phyloP scores from a whole-genome alignment of 345 rosid species.

The Gossypium herbaceum region DNA sequence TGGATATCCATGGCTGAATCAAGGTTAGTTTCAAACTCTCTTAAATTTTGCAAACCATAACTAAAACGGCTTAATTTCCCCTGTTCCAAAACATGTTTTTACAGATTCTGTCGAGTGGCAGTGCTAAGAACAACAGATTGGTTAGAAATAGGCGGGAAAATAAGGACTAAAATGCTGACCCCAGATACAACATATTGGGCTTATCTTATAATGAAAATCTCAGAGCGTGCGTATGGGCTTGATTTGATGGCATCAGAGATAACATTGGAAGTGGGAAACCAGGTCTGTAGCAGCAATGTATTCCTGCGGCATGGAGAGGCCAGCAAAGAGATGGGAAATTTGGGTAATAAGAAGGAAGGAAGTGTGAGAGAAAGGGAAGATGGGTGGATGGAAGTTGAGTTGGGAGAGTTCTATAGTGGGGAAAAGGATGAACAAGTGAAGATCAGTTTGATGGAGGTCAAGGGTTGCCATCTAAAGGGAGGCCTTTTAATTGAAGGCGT shows the following conservation, averaged over 20 bases:
- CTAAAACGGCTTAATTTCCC: not conserved
- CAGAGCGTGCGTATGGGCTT: conserved; percentile 42
- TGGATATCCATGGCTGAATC: conserved; percentile 53
- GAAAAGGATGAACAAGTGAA: conserved; percentile 30
- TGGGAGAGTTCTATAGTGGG: conserved; percentile 53
- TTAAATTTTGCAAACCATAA: not conserved
- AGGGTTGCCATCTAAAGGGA: conserved; percentile 65
- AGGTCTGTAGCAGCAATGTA: not conserved
- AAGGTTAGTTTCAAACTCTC: conserved; percentile 31
- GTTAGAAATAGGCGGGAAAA: conserved; percentile 43
- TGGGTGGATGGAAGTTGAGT: conserved; percentile 76
- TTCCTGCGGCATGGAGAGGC: conserved; percentile 17
- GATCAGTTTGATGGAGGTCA: conserved; percentile 63
- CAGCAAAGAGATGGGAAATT: conserved; percentile 20
- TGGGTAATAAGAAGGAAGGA: not conserved
- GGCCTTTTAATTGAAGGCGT: conserved; percentile 69
- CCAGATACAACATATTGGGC: conserved; percentile 46
- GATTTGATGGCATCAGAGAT: conserved; percentile 48
- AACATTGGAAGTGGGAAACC: conserved; percentile 28
- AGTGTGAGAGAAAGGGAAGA: conserved; percentile 29
- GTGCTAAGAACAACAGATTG: conserved; percentile 39
- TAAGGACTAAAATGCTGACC: conserved; percentile 31
- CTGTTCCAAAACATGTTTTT: not conserved
- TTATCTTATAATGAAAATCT: conserved; percentile 42
- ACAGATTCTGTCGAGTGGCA: conserved; percentile 39